A percentile compares a stretch with the other conserved stretches of the same genome.
These are phyloP conservation scores for Leccinum barrowsii DNA, from an alignment of 768 basidiomycete species.

Conservation along the genomic window DNA sequence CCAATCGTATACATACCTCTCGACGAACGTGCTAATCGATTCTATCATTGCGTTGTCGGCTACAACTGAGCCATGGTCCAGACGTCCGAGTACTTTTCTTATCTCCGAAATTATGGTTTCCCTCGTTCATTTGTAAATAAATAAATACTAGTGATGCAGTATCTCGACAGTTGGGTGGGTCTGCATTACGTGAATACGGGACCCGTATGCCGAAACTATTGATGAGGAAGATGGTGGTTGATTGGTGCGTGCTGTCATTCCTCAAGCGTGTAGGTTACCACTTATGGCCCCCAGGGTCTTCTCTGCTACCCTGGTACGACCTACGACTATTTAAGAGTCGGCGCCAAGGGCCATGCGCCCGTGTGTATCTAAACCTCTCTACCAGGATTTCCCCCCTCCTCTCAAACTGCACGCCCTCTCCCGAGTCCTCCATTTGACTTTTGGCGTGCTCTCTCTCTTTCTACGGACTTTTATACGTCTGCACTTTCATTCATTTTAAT, in stretches of 20 bases:
- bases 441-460: neutral
- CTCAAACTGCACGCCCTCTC: neutral
- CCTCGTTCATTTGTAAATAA: neutral
- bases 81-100: neutral
- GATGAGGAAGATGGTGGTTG: conserved; percentile 3
- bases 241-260: conserved; percentile 6
- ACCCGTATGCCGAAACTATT: conserved; percentile 2
- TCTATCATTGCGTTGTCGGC: neutral
- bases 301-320: conserved; percentile 11
- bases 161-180: neutral
- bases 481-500: conserved; percentile 5
- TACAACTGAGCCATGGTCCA: neutral
- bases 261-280: conserved; percentile 7
- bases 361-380: conserved; percentile 3
- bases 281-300: conserved; percentile 15
- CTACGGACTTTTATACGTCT: conserved; percentile 4
- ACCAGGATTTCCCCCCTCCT: conserved; percentile 4
- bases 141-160: neutral
- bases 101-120: neutral
- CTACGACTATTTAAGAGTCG: conserved; percentile 15
- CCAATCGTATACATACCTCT: conserved; percentile 8
- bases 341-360: neutral
- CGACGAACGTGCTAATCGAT: conserved; percentile 12
- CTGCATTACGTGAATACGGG: neutral
- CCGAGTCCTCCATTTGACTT: neutral